phyloP scores from a whole-genome alignment of 2,329 filamentous ascomycete genomes.

The Stagonosporopsis vannaccii region DNA sequence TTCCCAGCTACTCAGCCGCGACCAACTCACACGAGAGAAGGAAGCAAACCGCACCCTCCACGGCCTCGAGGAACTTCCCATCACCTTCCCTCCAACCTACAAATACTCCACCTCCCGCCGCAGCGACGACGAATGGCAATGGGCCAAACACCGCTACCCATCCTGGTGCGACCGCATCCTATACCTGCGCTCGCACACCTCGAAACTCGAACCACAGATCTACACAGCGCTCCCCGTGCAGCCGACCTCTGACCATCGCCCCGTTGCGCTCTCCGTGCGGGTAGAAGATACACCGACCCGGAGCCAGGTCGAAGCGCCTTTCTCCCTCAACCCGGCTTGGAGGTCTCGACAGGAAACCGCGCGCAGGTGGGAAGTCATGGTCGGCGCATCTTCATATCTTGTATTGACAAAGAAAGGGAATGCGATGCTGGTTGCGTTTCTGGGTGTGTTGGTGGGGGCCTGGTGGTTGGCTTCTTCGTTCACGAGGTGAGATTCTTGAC shows the following conservation, averaged over 20 bases:
- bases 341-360: conserved; percentile 60
- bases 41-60: conserved; percentile 75
- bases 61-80: conserved; percentile 74
- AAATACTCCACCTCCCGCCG: conserved; percentile 69
- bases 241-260: conserved; percentile 84
- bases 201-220: conserved; percentile 61
- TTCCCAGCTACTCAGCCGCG: conserved; percentile 70
- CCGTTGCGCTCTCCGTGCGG: conserved; percentile 75
- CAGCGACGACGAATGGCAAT: conserved; percentile 64
- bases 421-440: conserved; percentile 45
- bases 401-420: conserved; percentile 57
- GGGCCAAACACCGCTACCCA: conserved; percentile 81
- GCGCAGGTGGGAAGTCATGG: conserved; percentile 64
- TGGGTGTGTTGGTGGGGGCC: conserved; percentile 36
- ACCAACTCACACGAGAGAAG: conserved; percentile 81
- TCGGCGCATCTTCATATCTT: conserved; percentile 66
- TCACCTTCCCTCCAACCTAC: conserved; percentile 90
- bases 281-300: conserved; percentile 65
- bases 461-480: conserved; percentile 31
- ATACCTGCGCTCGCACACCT: conserved; percentile 64
- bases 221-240: conserved; percentile 83
- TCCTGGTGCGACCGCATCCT: conserved; percentile 94
- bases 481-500: neutral
- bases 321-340: conserved; percentile 66
- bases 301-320: conserved; percentile 54